Conservation (phyloP, 371 early-diverging fungal species). For the Syncephalastrum monosporum region DNA sequence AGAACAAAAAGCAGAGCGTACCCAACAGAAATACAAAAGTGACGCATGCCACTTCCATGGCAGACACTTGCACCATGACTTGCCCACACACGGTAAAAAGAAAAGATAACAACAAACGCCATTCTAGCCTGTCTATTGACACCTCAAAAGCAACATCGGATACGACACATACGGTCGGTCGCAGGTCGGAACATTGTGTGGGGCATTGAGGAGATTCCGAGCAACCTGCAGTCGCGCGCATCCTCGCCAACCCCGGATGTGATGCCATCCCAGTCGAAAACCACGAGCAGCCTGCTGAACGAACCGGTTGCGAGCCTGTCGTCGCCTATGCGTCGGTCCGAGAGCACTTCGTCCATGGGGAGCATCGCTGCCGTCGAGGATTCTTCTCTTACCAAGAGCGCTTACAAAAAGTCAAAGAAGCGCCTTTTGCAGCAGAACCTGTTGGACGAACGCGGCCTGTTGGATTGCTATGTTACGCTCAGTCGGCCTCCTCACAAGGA, state of each 20-base stretch:
- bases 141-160: constrained; percentile 25
- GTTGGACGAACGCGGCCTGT: constrained; percentile 19
- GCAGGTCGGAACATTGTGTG: constrained; percentile 43
- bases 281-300: background rate
- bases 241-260: constrained; percentile 23
- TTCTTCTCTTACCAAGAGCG: constrained; percentile 39
- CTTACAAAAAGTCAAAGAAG: constrained; percentile 24
- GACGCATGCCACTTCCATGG: no score
- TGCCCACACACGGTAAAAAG: no score
- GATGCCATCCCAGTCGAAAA: constrained; percentile 1
- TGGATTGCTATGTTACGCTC: constrained; percentile 35
- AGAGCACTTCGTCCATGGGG: constrained; percentile 30
- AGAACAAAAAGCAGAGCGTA: no score
- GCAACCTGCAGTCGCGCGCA: constrained; percentile 21
- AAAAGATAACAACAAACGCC: background rate
- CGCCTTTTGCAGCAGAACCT: background rate
- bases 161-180: constrained; percentile 42
- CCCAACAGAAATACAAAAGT: background rate
- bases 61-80: no score
- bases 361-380: constrained; percentile 36
- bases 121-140: no score
- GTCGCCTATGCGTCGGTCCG: constrained; percentile 29
- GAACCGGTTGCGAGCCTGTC: background rate
- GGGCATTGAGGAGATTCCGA: constrained; percentile 15
- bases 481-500: constrained; percentile 18